phyloP scores from a whole-genome alignment of 2,329 filamentous ascomycete species.

The Knufia fluminis region DNA sequence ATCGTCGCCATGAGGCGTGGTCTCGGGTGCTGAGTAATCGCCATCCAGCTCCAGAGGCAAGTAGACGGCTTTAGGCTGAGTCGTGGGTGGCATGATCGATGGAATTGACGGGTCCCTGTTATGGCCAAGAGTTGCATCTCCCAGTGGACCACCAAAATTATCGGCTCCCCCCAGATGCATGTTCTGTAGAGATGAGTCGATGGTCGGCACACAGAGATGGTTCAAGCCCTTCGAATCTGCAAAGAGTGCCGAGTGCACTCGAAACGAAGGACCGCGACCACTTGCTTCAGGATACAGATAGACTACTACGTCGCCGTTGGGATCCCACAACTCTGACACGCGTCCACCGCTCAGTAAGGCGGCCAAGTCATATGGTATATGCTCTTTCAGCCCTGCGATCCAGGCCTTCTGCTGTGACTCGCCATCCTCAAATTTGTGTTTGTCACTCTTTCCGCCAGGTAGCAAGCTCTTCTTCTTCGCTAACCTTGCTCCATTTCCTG shows the following conservation, averaged over 20 bases:
- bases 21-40: slow-evolving; percentile 34
- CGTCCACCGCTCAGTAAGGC: slow-evolving; percentile 43
- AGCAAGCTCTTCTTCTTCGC: slow-evolving; percentile 37
- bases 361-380: slow-evolving; percentile 46
- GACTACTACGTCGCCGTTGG: slow-evolving; percentile 53
- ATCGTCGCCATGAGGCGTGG: slow-evolving; percentile 37
- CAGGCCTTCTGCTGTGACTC: slow-evolving; percentile 39
- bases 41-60: slow-evolving; percentile 49
- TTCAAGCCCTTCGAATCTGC: slow-evolving; percentile 36
- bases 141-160: slow-evolving; percentile 33
- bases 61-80: slow-evolving; percentile 33
- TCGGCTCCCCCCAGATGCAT: slow-evolving; percentile 33
- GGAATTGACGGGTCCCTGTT: neutral
- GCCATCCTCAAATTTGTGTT: slow-evolving; percentile 26
- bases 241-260: slow-evolving; percentile 50
- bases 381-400: slow-evolving; percentile 50
- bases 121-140: neutral
- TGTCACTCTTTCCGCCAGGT: slow-evolving; percentile 28
- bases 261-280: slow-evolving; percentile 51
- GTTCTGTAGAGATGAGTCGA: neutral
- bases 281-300: slow-evolving; percentile 52
- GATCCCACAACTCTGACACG: slow-evolving; percentile 53
- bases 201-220: neutral
- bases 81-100: neutral
- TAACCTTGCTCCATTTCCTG: slow-evolving; percentile 9